A percentile compares a stretch with the other conserved stretches of the same genome.
These are phyloP conservation scores for Anethum foeniculum DNA, from an alignment of 140 eudicot species.

Conservation along the genomic window DNA sequence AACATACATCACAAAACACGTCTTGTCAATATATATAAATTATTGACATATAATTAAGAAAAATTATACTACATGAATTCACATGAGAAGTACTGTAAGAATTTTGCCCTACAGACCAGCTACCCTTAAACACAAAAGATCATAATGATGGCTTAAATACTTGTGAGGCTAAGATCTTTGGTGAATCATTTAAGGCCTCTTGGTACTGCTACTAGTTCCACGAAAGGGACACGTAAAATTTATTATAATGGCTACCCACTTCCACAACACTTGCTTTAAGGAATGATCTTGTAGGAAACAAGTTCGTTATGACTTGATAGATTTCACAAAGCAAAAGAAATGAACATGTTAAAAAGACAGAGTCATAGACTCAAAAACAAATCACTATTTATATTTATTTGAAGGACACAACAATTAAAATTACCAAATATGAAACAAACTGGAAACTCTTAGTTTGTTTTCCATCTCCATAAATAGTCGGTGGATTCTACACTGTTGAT, in stretches of 20 bases:
- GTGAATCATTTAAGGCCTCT: background rate
- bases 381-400: background rate
- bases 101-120: conserved; percentile 8
- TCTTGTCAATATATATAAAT: background rate
- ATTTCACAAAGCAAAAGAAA: background rate
- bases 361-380: too few relatives aligned
- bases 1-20: background rate
- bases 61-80: background rate
- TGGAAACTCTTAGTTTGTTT: conserved; percentile 55
- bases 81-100: background rate
- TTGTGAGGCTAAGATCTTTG: background rate
- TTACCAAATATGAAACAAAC: conserved; percentile 50
- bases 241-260: background rate
- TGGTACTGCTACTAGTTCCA: background rate
- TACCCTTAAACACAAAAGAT: background rate
- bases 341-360: background rate
- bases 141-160: background rate
- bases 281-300: background rate
- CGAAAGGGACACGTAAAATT: background rate
- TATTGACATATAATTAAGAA: background rate
- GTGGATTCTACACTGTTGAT: conserved; percentile 20
- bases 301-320: background rate
- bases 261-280: background rate
- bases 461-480: conserved; percentile 50
- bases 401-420: background rate